Base-by-base conservation (phyloP, 2,329 filamentous ascomycete species). In the Amylocarpus encephaloides region DNA sequence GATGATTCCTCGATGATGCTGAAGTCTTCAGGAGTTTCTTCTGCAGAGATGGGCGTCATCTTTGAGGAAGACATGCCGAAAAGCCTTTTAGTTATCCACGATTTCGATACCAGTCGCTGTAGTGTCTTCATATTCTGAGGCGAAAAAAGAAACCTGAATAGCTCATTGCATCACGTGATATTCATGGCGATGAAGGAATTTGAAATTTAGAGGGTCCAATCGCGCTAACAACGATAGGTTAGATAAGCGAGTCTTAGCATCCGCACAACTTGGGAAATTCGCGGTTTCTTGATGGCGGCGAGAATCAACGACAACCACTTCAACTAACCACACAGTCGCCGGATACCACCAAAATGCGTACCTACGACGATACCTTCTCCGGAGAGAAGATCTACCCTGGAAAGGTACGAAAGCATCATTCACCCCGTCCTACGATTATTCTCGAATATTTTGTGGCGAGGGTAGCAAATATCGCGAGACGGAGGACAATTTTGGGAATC, bases 311-410 rank as follows among this genome's bases (percentile, higher is more conserved):
- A 59, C 52, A 56, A 52, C 35, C 44, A 49, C 51, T 46, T 57
- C 60, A 60, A 61, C 50, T 52, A 59, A 60, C 50, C 53, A 57
- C 47, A 57, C 49, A 55, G 52, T 56, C 60, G 57, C 50, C 59
- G 56, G 57, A 51, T 41, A 54, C 54, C 57, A 54, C 45, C 57
- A 65, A 61, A 30, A 67, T 67, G 65, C 62, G 65, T 61, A 66
- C 64, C 46, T 87, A 86, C 83, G 83, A 87, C 76, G 83, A 87
- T 70, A 79, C 80, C 68, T 87, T 87, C 80, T 83, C 79, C 73
- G 83, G 82, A 68, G 76, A 82, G 75, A 86, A 85, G 78, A 86
- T 87, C 76, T 87, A 86, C 79, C 83, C 83, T 69, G 83, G 83
- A 74, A 86, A 86, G 83, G 83, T 86, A 78, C 71, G 79, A 71